Conservation (phyloP, 768 basidiomycete genomes). For the Mrakia hoshinonis region DNA sequence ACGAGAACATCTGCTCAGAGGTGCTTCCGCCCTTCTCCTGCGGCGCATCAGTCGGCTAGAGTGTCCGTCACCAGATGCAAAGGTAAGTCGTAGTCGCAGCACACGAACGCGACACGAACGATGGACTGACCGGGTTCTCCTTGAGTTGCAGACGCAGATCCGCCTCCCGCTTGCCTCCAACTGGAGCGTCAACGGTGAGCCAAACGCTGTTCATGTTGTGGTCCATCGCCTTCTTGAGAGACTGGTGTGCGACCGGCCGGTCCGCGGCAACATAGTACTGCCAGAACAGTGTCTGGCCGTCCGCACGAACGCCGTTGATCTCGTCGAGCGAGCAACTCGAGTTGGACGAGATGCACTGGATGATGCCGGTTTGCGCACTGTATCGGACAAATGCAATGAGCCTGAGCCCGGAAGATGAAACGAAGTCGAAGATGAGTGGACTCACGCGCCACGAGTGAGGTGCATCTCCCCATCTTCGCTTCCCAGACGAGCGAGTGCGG, state of each 20-base stretch:
- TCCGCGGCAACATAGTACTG: slow-evolving; percentile 10
- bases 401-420: not conserved
- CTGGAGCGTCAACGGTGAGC: slow-evolving; percentile 19
- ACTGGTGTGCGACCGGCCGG: not conserved
- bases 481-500: slow-evolving; percentile 27
- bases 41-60: not conserved
- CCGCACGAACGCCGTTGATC: slow-evolving; percentile 30
- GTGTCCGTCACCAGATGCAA: not conserved
- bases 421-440: not conserved
- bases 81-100: not conserved
- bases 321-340: slow-evolving; percentile 36
- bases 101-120: not conserved
- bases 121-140: slow-evolving; percentile 6
- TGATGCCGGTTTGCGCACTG: slow-evolving; percentile 30
- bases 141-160: slow-evolving; percentile 8
- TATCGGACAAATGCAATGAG: not conserved
- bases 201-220: slow-evolving; percentile 10
- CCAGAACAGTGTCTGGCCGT: slow-evolving; percentile 36
- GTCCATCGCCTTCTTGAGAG: not conserved
- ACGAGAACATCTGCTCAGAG: slow-evolving; percentile 13
- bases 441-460: slow-evolving; percentile 21
- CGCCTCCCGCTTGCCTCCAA: slow-evolving; percentile 12
- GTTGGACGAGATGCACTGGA: slow-evolving; percentile 36
- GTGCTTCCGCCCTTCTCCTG: slow-evolving; percentile 24
- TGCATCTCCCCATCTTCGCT: slow-evolving; percentile 29